A percentile compares a stretch with the other conserved stretches of the same genome.
phyloP scores from a whole-genome alignment of 106 monocot species.

The Apostasia shenzhenica region DNA sequence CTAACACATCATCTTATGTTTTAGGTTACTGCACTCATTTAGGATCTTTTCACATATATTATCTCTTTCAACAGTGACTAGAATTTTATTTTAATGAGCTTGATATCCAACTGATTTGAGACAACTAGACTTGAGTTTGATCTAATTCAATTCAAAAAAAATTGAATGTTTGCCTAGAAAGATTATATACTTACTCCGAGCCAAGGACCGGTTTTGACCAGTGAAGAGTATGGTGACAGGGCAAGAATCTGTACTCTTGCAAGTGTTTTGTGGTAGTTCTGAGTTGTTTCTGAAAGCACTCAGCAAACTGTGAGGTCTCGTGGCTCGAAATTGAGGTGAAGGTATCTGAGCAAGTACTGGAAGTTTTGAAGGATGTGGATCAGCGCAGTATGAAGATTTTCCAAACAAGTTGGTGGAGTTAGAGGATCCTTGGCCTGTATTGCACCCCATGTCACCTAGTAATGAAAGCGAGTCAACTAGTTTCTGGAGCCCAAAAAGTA shows the following conservation, averaged over 20 bases:
- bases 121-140: too few species aligned
- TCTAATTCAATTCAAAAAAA: neutral
- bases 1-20: too few species aligned
- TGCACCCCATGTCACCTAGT: too few species aligned
- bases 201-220: conserved; percentile 15
- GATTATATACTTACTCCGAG: conserved; percentile 11
- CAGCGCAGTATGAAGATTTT: neutral
- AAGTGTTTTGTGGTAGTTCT: neutral
- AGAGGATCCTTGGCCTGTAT: too few species aligned
- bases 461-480: neutral
- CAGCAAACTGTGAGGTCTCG: neutral
- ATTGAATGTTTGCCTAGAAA: neutral
- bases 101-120: too few species aligned
- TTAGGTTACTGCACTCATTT: too few species aligned
- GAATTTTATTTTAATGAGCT: too few species aligned
- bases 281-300: neutral
- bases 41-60: too few species aligned
- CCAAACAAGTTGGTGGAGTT: neutral
- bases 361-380: conserved; percentile 1
- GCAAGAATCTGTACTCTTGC: conserved; percentile 4
- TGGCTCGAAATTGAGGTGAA: neutral
- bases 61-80: too few species aligned
- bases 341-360: conserved; percentile 6
- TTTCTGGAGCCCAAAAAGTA: neutral
- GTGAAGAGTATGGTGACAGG: conserved; percentile 19